Percentiles rank a stretch among this genome's conserved stretches.
phyloP scores from a whole-genome alignment of 768 basidiomycete genomes.

The Austroboletus eburneus region DNA sequence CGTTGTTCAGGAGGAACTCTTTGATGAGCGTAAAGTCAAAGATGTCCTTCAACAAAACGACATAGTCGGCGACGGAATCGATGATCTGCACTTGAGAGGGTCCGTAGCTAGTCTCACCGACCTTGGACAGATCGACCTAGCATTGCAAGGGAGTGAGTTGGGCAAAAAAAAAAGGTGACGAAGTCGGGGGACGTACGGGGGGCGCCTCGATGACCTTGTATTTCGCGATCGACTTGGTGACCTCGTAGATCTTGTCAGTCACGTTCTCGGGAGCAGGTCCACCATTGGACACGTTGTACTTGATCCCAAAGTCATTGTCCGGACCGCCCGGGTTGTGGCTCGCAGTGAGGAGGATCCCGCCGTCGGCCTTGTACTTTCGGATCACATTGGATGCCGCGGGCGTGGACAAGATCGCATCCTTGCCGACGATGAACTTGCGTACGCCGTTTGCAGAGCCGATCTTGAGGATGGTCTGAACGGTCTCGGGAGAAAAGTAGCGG shows the following conservation, averaged over 20 bases:
- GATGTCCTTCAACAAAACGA: slow-evolving; percentile 76
- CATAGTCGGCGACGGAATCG: slow-evolving; percentile 90
- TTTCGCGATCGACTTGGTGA: slow-evolving; percentile 76
- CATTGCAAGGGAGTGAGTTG: background rate
- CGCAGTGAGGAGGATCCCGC: slow-evolving; percentile 95
- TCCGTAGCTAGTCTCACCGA: slow-evolving; percentile 77
- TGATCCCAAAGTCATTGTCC: slow-evolving; percentile 98
- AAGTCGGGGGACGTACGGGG: slow-evolving; percentile 70
- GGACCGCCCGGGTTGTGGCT: slow-evolving; percentile 98
- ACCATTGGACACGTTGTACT: slow-evolving; percentile 97
- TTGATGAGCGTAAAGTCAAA: slow-evolving; percentile 95
- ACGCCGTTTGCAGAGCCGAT: slow-evolving; percentile 96
- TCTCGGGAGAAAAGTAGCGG: slow-evolving; percentile 83
- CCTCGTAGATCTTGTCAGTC: slow-evolving; percentile 93
- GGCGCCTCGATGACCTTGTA: slow-evolving; percentile 84
- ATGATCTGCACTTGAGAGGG: slow-evolving; percentile 85
- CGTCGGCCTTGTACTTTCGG: slow-evolving; percentile 92
- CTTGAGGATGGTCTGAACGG: slow-evolving; percentile 87
- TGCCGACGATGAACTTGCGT: slow-evolving; percentile 85
- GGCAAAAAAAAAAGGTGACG: too few species aligned
- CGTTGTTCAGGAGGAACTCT: slow-evolving; percentile 71
- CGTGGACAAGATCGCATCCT: slow-evolving; percentile 90
- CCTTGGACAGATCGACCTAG: slow-evolving; percentile 80
- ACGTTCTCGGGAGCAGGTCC: slow-evolving; percentile 96
- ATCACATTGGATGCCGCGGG: slow-evolving; percentile 97